phyloP scores from a whole-genome alignment of 495 filamentous ascomycete species.

The Diplogelasinospora grovesii region DNA sequence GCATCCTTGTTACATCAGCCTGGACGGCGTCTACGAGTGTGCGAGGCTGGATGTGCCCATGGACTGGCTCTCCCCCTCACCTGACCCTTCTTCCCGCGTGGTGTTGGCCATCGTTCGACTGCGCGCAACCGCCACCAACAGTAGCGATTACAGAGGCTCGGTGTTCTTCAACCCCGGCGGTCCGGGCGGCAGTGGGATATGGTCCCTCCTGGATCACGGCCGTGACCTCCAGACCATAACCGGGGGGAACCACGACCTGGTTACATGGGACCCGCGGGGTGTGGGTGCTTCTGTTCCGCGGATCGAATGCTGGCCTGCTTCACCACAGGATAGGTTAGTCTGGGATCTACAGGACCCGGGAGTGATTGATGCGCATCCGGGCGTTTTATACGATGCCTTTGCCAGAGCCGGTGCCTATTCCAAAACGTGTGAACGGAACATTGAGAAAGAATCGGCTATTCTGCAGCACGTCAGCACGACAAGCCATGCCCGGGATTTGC shows the following conservation, averaged over 20 bases:
- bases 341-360: slow-evolving; percentile 35
- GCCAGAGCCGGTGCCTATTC: slow-evolving; percentile 33
- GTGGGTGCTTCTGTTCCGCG: slow-evolving; percentile 36
- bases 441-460: slow-evolving; percentile 18
- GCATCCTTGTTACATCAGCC: slow-evolving; percentile 24
- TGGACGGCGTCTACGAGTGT: slow-evolving; percentile 29
- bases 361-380: slow-evolving; percentile 33
- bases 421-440: slow-evolving; percentile 25
- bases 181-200: slow-evolving; percentile 44
- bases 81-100: slow-evolving; percentile 24
- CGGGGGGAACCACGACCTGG: slow-evolving; percentile 42
- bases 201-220: slow-evolving; percentile 29
- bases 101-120: slow-evolving; percentile 39
- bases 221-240: slow-evolving; percentile 38
- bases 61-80: slow-evolving; percentile 39
- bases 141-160: slow-evolving; percentile 34
- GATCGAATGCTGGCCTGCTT: slow-evolving; percentile 35
- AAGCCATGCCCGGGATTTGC: slow-evolving; percentile 37
- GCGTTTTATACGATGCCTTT: slow-evolving; percentile 33
- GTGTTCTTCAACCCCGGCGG: slow-evolving; percentile 50
- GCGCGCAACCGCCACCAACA: slow-evolving; percentile 19
- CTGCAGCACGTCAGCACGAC: slow-evolving; percentile 32
- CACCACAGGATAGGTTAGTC: slow-evolving; percentile 23
- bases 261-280: slow-evolving; percentile 47
- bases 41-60: slow-evolving; percentile 40